Base-by-base conservation (phyloP, 805 yeast species). In the Starmerella powellii region DNA sequence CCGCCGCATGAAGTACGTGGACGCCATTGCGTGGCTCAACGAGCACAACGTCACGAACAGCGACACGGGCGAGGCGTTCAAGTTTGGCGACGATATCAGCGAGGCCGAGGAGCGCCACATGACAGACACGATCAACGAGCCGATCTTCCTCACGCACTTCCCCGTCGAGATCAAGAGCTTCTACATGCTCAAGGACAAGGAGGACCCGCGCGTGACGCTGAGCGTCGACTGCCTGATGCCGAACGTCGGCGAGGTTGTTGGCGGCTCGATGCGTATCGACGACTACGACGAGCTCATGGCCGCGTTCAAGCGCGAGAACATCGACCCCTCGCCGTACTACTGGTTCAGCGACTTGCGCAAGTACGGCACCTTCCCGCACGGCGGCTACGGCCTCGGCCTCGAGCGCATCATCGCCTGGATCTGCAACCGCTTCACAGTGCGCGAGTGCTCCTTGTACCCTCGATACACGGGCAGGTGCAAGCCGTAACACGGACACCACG, bases 81-180 rank as follows among this genome's bases (percentile, higher is more conserved):
- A 80, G 66, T 91, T 91, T 55, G 99, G 99, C 63, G 99, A 91
- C 61, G 99, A 91, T 63, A 91, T 91, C 51, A 96, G 97, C 47
- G 99, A 91, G 69, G 98, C 98, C 43, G 98, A 96, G 46, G 99
- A 91, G 73, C 82, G 99, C 63, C 83, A 80, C 65, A 91, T 91
- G 99, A 85, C 95, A 27, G 99, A 91, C 63, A 74, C 82, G 46
- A 80, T 91, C 63, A 87, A 87, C 59, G 81, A 73, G 51, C 99
- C 99, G 51, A 87, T 91, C 55, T 72, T 91, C 54, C 77, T 91
- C 63, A 88, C 77, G 43, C 74, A 87, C 58, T 91, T 91, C 88
- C 99, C 99, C 41, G 84, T 85, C 40, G 95, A 80, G 64, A 84
- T 91, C 70, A 91, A 91, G 66, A 85, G 97, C 5, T 91, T 91